Percentiles rank a stretch among this genome's conserved stretches.
Conservation (phyloP, 1,284 basidiomycete genomes). For the Ganoderma sinense region DNA sequence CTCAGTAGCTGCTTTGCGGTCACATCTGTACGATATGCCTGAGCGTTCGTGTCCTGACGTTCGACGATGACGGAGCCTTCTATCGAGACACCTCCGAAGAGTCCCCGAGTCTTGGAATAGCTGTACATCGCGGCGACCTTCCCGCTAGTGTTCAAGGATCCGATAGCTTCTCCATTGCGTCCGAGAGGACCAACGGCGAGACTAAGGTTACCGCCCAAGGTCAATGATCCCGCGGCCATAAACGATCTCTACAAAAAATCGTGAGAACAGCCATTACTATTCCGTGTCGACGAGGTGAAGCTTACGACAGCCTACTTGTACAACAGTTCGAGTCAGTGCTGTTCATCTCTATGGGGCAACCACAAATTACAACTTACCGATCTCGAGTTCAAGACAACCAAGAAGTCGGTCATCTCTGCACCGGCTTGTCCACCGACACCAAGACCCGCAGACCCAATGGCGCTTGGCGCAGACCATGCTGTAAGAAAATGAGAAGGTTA, state of each 20-base stretch:
- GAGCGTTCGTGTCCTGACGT: conserved; percentile 88
- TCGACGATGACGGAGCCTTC: conserved; percentile 97
- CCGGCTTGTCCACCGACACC: conserved; percentile 88
- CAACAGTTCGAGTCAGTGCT: conserved; percentile 17
- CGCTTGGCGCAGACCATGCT: conserved; percentile 95
- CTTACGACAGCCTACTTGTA: conserved; percentile 65
- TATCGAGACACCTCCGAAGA: conserved; percentile 86
- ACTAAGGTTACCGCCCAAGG: conserved; percentile 92
- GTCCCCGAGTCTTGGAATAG: conserved; percentile 94
- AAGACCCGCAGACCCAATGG: conserved; percentile 94
- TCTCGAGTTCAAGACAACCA: conserved; percentile 89
- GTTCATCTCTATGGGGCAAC: conserved; percentile 25
- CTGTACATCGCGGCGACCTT: conserved; percentile 96
- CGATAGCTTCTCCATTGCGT: conserved; percentile 93
- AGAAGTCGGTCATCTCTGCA: conserved; percentile 94
- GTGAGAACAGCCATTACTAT: background rate
- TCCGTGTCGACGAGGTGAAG: conserved; percentile 3
- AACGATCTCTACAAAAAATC: conserved; percentile 77
- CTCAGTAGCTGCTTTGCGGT: conserved; percentile 83
- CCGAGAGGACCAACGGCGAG: conserved; percentile 94
- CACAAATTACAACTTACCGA: conserved; percentile 55
- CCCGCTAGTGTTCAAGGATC: conserved; percentile 86
- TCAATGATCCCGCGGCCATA: conserved; percentile 94
- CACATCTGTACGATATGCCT: conserved; percentile 81
- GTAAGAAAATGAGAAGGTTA: conserved; percentile 12